Base-by-base conservation (phyloP, 805 yeast species). In the Wickerhamiella kazuoi region DNA sequence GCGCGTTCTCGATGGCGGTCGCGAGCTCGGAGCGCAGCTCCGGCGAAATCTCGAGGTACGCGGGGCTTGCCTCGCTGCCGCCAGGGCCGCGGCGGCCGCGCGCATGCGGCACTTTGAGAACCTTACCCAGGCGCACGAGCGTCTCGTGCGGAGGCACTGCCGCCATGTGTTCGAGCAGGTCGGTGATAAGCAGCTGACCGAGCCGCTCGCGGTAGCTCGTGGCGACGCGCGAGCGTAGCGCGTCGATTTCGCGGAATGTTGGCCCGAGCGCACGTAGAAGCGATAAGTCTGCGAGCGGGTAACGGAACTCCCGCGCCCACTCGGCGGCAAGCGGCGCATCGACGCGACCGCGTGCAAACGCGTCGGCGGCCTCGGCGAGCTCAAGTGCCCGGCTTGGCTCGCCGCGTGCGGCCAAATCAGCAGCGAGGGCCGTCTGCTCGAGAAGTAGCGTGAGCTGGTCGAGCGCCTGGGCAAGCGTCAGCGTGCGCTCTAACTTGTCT, bases 191-290 rank as follows among this genome's bases (percentile, higher is more conserved):
- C 24, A 66, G 49, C 19, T 69, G 68, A 6, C 68, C 62, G 50
- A 86, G 74, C 34, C 71, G 60, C 19, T 67, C 61, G 5, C 76
- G 69, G 47, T 74, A 79, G n/a, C 75, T 71, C 30, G 68, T 70
- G 14, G 90, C 86, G 37, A 82, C 33, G 3, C 30, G 9, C 7
- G 28, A 16, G 7, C 30, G 21, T 9, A 39, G 20, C 15, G 13
- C 13, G 4, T 30, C 36, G 11, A 42, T 13, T 1, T 34, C 33
- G 15, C 19, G 37, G 21, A 42, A 31, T 2, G 38, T 21, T 6
- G 38, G 38, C n/a, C 18, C 33, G 7, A 42, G 32, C 2, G 41
- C 38, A 5, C 18, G 21, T 14, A 42, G 11, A 6, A 28, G 29
- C 13, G 38, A 16, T 18, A 42, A 30, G 24, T 42, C 42, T 13